These are phyloP conservation scores for Kurtzmaniella quercitrusa DNA, from an alignment of 1,139 yeast genomes.

Conservation along the genomic window DNA sequence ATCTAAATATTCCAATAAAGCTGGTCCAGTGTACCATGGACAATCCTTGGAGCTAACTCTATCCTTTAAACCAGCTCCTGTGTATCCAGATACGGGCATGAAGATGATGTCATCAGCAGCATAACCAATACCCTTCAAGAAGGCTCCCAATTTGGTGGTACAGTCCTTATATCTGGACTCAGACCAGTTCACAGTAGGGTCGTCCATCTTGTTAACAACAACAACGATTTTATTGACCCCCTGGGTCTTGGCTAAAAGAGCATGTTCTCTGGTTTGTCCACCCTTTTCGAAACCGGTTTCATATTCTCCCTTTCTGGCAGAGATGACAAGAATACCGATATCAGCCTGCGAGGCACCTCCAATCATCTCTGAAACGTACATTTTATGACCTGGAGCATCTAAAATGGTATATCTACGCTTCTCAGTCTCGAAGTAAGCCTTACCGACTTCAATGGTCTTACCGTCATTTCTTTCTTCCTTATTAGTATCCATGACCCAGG, in stretches of 20 bases:
- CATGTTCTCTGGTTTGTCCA: constrained; percentile 99
- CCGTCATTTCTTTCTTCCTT: constrained; percentile 98
- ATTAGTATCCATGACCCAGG: constrained; percentile 99
- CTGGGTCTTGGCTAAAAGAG: constrained; percentile 93
- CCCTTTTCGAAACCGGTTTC: constrained; percentile 99
- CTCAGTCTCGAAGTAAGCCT: constrained; percentile 95
- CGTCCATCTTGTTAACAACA: constrained; percentile 98
- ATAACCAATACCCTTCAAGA: constrained; percentile 89
- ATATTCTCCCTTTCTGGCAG: constrained; percentile 98
- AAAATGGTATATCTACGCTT: constrained; percentile 95
- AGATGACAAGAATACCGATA: constrained; percentile 92
- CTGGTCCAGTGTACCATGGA: constrained; percentile 94
- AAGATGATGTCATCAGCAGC: constrained; percentile 75
- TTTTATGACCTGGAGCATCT: constrained; percentile 99
- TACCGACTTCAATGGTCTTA: constrained; percentile 98
- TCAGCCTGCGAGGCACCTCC: constrained; percentile 99
- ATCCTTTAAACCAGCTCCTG: constrained; percentile 95
- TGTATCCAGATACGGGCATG: constrained; percentile 98
- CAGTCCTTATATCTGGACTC: constrained; percentile 96
- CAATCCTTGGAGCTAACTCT: constrained; percentile 66
- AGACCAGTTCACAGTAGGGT: constrained; percentile 94
- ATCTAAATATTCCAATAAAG: constrained; percentile 87
- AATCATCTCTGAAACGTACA: constrained; percentile 98
- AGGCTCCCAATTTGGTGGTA: constrained; percentile 70
- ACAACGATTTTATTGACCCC: constrained; percentile 93